Evolutionary conservation across 768 basidiomycete species (phyloP).

Genomic region (Suillus hirtellus): DNA sequence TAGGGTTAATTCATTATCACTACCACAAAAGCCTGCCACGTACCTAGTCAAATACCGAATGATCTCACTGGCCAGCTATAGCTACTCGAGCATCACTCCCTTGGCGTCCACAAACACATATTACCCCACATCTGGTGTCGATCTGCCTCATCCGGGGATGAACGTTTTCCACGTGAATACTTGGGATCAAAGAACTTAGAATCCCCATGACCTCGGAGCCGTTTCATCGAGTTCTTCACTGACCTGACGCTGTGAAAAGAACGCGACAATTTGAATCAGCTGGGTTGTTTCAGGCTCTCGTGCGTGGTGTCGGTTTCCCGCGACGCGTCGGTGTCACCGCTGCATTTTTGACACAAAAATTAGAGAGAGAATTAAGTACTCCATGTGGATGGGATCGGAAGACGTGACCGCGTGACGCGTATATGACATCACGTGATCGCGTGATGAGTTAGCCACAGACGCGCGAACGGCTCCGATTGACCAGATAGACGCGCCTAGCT

Average conservation of each 20-base stretch:
- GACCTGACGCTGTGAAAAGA: too few species aligned
- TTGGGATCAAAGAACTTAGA: too few species aligned
- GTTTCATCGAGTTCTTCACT: too few species aligned
- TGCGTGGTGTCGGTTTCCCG: not conserved
- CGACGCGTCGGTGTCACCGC: not conserved
- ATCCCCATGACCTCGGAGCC: too few species aligned
- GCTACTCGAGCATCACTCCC: not conserved
- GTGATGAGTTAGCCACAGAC: not conserved
- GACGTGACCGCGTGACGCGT: not conserved
- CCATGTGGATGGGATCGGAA: too few species aligned
- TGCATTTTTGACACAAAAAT: not conserved
- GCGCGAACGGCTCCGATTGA: not conserved
- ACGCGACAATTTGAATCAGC: too few species aligned
- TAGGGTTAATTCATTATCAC: too few species aligned
- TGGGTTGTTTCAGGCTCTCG: too few species aligned
- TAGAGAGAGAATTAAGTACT: too few species aligned
- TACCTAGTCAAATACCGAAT: not conserved
- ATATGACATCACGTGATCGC: constrained; percentile 22
- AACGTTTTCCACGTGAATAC: not conserved
- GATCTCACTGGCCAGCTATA: too few species aligned
- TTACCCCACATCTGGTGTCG: not conserved
- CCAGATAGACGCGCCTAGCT: not conserved
- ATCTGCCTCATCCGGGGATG: not conserved
- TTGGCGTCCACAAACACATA: not conserved
- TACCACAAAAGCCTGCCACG: not conserved